Percentiles rank a stretch among this genome's conserved stretches.
Evolutionary conservation across 1,139 yeast species (phyloP).

Genomic region (Taiozyma onychis): DNA sequence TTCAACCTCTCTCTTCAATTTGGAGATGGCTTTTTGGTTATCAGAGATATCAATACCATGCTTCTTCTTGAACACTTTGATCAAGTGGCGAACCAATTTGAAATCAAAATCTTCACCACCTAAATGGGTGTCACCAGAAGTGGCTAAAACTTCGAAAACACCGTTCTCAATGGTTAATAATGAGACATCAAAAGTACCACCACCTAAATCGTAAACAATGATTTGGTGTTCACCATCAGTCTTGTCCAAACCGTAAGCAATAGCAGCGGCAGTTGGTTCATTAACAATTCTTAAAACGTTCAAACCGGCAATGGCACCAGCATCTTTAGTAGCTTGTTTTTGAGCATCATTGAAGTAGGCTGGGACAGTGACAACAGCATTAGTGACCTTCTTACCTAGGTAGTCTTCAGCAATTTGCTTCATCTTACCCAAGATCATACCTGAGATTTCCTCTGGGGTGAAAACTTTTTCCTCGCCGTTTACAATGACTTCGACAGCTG

Average conservation of each 20-base stretch:
- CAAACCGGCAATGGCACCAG: conserved; percentile 98
- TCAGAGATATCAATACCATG: conserved; percentile 65
- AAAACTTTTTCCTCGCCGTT: conserved; percentile 88
- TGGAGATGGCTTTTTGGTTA: conserved; percentile 79
- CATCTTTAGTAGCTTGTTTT: conserved; percentile 99
- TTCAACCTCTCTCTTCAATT: conserved; percentile 89
- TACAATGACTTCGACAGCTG: conserved; percentile 89
- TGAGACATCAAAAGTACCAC: conserved; percentile 99
- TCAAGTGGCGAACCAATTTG: conserved; percentile 74
- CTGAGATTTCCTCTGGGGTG: conserved; percentile 97
- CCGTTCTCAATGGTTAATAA: conserved; percentile 94
- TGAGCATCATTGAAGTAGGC: conserved; percentile 99
- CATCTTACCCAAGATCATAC: conserved; percentile 98
- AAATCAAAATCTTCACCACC: conserved; percentile 78
- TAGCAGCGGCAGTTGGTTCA: conserved; percentile 99
- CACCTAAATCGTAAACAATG: conserved; percentile 96
- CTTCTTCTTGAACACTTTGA: conserved; percentile 81
- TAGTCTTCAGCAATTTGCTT: conserved; percentile 97
- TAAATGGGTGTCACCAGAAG: conserved; percentile 93
- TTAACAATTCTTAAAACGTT: conserved; percentile 96
- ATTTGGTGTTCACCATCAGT: conserved; percentile 83
- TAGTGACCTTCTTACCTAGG: conserved; percentile 88
- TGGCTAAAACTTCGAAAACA: conserved; percentile 98
- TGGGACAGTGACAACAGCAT: conserved; percentile 97
- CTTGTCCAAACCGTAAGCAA: conserved; percentile 98